Conservation (phyloP, 768 basidiomycete genomes). For the Lactarius hatsudake region DNA sequence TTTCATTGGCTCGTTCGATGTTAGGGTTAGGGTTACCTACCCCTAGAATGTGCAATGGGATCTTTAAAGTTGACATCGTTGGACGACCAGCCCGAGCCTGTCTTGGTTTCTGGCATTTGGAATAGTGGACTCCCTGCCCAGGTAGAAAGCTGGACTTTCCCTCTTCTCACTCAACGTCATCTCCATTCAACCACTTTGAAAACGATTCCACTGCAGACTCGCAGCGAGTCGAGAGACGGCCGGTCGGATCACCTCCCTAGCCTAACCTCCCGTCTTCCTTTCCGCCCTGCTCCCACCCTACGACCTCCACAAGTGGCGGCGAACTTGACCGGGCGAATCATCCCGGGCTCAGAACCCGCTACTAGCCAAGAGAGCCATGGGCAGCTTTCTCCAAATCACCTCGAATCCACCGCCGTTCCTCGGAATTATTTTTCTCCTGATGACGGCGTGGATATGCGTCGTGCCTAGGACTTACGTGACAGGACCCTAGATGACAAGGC, state of each 20-base stretch:
- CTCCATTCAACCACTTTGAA: neutral
- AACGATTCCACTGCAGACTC: neutral
- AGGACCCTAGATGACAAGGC: neutral
- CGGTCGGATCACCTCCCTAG: neutral
- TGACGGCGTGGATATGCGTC: conserved; percentile 8
- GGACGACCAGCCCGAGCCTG: neutral
- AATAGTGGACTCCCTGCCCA: neutral
- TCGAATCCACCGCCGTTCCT: neutral
- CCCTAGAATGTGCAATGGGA: conserved; percentile 1
- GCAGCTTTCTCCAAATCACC: neutral
- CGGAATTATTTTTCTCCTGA: neutral
- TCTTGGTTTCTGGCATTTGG: neutral
- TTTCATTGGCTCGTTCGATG: neutral
- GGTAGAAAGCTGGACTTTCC: conserved; percentile 24
- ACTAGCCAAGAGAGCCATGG: neutral
- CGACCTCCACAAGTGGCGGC: neutral
- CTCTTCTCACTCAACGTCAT: conserved; percentile 1
- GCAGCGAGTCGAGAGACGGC: neutral
- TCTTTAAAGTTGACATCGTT: neutral
- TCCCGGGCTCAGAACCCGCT: neutral
- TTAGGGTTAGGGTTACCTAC: conserved; percentile 2
- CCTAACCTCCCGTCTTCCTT: neutral
- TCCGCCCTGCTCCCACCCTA: neutral
- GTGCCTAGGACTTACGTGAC: conserved; percentile 15
- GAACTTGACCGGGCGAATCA: neutral